Percentiles rank a stretch among this genome's conserved stretches.
phyloP scores from a whole-genome alignment of 306 rosid species.

The Gleditsia sinensis region DNA sequence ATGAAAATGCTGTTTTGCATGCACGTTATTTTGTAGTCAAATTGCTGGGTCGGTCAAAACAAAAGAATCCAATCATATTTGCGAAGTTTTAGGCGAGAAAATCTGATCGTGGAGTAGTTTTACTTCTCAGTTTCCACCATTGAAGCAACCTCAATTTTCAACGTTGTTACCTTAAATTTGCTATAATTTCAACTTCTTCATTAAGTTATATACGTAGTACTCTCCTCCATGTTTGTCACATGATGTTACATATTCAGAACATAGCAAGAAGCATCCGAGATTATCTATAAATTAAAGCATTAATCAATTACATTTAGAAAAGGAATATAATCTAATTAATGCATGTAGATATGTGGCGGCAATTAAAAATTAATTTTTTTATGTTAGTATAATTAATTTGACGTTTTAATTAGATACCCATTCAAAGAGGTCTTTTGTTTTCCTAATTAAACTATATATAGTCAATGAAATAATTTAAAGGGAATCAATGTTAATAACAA shows the following conservation, averaged over 20 bases:
- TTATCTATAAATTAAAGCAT: background rate
- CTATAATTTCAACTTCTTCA: constrained; percentile 6
- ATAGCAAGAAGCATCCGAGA: background rate
- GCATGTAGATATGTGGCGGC: too few relatives aligned
- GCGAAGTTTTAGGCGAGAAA: constrained; percentile 35
- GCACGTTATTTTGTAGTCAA: background rate
- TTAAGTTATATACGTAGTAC: too few relatives aligned
- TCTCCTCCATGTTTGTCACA: background rate
- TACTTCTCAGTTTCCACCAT: background rate
- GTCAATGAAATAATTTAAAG: background rate
- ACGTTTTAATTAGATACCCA: background rate
- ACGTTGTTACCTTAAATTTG: background rate
- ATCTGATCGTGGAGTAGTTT: background rate
- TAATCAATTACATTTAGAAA: background rate
- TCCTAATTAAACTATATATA: background rate
- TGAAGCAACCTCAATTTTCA: constrained; percentile 25
- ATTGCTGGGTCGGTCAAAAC: constrained; percentile 36
- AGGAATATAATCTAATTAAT: background rate
- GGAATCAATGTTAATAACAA: background rate
- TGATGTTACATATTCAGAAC: background rate
- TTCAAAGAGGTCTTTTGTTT: background rate
- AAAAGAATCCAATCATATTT: constrained; percentile 9
- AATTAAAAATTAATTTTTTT: too few relatives aligned
- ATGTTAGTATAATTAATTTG: too few relatives aligned
- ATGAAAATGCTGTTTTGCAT: too few relatives aligned